phyloP scores from a whole-genome alignment of 805 yeast species.

The Yarrowia sp. region DNA sequence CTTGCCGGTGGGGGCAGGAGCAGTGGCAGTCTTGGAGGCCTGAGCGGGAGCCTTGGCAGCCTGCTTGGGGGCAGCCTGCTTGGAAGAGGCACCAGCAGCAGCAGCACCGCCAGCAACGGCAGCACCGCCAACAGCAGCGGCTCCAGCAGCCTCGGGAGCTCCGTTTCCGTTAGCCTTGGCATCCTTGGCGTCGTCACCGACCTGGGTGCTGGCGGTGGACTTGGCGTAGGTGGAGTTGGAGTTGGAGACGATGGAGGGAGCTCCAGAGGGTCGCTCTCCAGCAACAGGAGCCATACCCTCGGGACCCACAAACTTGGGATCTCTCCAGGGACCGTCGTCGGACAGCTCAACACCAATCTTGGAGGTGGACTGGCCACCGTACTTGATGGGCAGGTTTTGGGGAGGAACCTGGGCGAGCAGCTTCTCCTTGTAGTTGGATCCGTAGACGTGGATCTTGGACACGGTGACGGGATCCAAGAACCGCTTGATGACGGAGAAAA shows the following conservation, averaged over 20 bases:
- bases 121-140: background rate
- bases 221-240: slow-evolving; percentile 20
- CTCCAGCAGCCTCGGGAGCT: slow-evolving; percentile 16
- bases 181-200: background rate
- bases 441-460: slow-evolving; percentile 85
- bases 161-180: slow-evolving; percentile 17
- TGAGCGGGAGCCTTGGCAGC: slow-evolving; percentile 6
- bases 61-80: slow-evolving; percentile 5
- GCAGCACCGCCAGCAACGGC: slow-evolving; percentile 6
- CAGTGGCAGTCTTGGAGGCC: slow-evolving; percentile 16
- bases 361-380: slow-evolving; percentile 78
- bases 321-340: slow-evolving; percentile 98
- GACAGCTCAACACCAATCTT: slow-evolving; percentile 77
- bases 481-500: slow-evolving; percentile 85
- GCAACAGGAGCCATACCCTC: slow-evolving; percentile 83
- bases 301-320: slow-evolving; percentile 80
- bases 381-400: slow-evolving; percentile 85
- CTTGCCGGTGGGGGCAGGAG: slow-evolving; percentile 24
- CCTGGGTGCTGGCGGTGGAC: slow-evolving; percentile 1
- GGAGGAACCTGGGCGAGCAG: slow-evolving; percentile 88
- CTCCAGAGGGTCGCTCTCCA: slow-evolving; percentile 17
- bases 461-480: slow-evolving; percentile 98
- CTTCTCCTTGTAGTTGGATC: slow-evolving; percentile 74
- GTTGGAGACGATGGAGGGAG: slow-evolving; percentile 19
- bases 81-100: background rate